phyloP scores from a whole-genome alignment of 352 stramenopile genomes.

The Phytophthora niederhauseri region DNA sequence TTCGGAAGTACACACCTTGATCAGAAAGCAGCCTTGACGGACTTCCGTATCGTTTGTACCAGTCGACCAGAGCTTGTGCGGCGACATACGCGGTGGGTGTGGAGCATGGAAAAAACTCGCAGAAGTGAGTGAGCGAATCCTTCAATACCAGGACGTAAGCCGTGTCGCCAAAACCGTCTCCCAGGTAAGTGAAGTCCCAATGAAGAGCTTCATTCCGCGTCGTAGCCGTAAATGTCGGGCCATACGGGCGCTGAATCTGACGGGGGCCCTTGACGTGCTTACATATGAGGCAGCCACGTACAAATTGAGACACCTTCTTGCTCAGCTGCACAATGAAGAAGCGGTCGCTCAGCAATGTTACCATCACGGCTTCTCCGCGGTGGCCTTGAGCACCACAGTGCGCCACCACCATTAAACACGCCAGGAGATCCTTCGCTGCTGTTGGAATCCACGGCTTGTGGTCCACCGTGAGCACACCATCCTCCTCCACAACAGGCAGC shows the following conservation, averaged over 20 bases:
- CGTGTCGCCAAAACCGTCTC: background rate
- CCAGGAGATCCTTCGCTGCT: background rate
- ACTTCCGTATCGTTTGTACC: background rate
- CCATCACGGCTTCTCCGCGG: constrained; percentile 5
- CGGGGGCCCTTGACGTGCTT: background rate
- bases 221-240: background rate
- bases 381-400: constrained; percentile 4
- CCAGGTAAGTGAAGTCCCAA: background rate
- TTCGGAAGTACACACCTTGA: background rate
- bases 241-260: background rate
- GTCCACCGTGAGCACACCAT: background rate
- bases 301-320: constrained; percentile 3
- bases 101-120: background rate
- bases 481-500: background rate
- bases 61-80: background rate
- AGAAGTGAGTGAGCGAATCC: background rate
- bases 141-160: background rate
- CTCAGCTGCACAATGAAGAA: constrained; percentile 7
- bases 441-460: background rate
- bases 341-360: background rate
- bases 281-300: background rate
- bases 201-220: background rate
- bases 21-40: background rate
- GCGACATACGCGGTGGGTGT: background rate
- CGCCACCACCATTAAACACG: background rate